Base-by-base conservation (phyloP, 148 eudicot genomes). In the Cornus controversa region DNA sequence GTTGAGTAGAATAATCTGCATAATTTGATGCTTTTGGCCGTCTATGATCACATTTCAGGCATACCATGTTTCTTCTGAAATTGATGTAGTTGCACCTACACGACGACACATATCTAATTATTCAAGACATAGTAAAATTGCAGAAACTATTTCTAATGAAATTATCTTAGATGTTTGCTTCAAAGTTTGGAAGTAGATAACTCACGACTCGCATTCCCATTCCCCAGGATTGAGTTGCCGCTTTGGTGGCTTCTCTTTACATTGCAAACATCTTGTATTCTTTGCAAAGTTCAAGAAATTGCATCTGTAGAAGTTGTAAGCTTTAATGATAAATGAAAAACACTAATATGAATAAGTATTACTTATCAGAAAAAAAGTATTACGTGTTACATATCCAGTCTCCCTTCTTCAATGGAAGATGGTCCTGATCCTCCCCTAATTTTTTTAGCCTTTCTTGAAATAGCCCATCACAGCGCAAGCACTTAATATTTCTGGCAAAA, bases 191-290 rank as follows among this genome's bases (percentile, higher is more conserved):
- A 72, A 28, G 29, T 27, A 67, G 74, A 66, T 57, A 72, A 81
- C 94, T 91, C 69, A 91, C 94, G 92, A 91, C 24, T 89, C 90
- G 69, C 94, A 91, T 72, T 85, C 88, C 94, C 94, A 89, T 77
- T 91, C 94, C 34, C 94, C 94, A 60, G 85, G 85, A 82, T 80
- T 80, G 29, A 89, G 80, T 60, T 87, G 78, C 79, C 88, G 83
- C 82, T 82, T 84, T 60, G 94, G 82, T 70, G 94, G 94, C 45
- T 87, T 87, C 66, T 84, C 88, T 77, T 83, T 71, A 79, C 93
- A 90, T 42, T 47, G 75, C 68, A 84, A 80, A 77, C 93, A 90
- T 58, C 73, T 83, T 76, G 90, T 75, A 58, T 88, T 90, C 80
- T 84, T 90, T 63, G 90, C 86, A 67, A 86, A 90, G 80, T 90